Evolutionary conservation across 305 asterid genomes (phyloP), one percentile per base, ranked within the genome.

Genomic region (Fraxinus sp.): DNA sequence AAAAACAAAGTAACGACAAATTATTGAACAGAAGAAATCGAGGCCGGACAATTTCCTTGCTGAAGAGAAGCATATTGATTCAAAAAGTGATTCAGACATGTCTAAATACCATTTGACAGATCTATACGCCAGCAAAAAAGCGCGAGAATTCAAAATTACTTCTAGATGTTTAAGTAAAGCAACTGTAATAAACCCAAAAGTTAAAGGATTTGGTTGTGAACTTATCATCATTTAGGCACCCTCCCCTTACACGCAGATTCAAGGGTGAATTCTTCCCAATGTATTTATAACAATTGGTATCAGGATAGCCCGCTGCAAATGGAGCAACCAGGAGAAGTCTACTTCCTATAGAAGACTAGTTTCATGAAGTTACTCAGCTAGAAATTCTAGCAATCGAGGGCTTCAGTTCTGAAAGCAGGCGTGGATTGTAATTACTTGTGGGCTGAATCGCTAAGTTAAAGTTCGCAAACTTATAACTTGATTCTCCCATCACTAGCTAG

Each of bases 1-100:
- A 1, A 66, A 80, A 70, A 57, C 76, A 39, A 8, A 7, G 52
- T 52, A 59, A 64, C 78, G 49, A 74, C 22, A 81, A 72, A 84
- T 52, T 22, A 72, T 76, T 37, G 52, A 70, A 55, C 75, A 55
- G 46, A 79, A 70, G 77, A 78, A 57, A 28, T 5, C 28, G 75
- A 49, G 3, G 24, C 2, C 36, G 68, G 71, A 41, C 62, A 83
- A 70, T 73, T 52, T 73, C 62, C 62, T 10, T 41, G 59, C 78
- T n/a, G 20, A 77, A 66, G 74, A 73, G 22, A 22, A 7, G 30
- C 28, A 41, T 24, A 36, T 74, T 49, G 73, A 73, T 73, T 70
- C 62, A 20, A 73, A 8, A 36, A 79, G 78, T 39, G 55, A 26
- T 70, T 35, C 77, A 82, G 74, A 64, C 18, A 75, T 36, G 36